Evolutionary conservation across 768 basidiomycete genomes (phyloP), one percentile per base, ranked within the genome.

Genomic region (Boletales sp.): DNA sequence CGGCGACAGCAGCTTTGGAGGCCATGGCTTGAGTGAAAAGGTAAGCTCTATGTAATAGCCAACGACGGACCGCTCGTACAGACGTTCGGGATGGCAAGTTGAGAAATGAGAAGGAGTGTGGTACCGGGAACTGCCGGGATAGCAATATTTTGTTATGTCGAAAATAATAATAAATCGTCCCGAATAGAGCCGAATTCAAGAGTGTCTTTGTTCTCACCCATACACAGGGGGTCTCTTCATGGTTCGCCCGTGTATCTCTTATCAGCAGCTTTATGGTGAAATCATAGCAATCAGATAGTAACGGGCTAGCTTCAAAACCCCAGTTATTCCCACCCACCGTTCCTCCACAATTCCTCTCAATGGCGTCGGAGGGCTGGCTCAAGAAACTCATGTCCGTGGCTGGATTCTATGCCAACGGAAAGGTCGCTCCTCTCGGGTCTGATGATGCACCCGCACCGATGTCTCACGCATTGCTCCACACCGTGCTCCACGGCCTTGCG

Each of bases 1-100:
- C 84, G 56, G 76, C 83, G 52, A 77, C 74, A 55, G 82, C 80
- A 77, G 78, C 80, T 81, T 83, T 87, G 66, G 83, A 77, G 55
- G 86, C 83, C 85, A 86, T 86, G 59, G 54, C 53, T 68, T 67
- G 44, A 50, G 12, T n/a, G 39, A 15, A 46, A 39, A 3, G 32
- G 17, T 53, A 21, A 48, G 43, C 8, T 37, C 2, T 8, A 39
- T 31, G 35, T 32, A 52, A 18, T 34, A 44, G 41, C 38, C 38
- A 51, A 31, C 43, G 49, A 49, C 35, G 44, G 14, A 44, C 36
- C 7, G 18, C 21, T 48, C 46, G 57, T 55, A 61, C 64, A 25
- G 46, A 53, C 46, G 46, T 36, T 54, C 46, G 56, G 54, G 54
- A 53, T 41, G 41, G 53, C 40, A 46, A 46, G 56, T 54, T 41